Evolutionary conservation across 352 stramenopile species (phyloP), one percentile per base, ranked within the genome.

Genomic region (Phytopythium chamaehyphon): DNA sequence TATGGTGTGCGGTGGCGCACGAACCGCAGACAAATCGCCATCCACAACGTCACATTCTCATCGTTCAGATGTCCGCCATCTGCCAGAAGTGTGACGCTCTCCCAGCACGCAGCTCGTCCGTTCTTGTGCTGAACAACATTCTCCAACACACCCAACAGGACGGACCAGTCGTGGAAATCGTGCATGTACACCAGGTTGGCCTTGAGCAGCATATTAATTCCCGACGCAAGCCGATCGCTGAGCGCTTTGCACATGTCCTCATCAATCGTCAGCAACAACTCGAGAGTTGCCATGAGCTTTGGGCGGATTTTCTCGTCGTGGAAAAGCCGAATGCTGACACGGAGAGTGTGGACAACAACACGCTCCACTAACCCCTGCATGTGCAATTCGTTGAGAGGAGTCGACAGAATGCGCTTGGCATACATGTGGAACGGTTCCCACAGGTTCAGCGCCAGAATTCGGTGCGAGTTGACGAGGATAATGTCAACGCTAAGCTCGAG

Each of bases 151-250:
- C 77, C 74, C 48, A 93, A 52, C 15, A 90, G 57, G 14, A 88
- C 68, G n/a, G 76, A 45, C 80, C 83, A 90, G 49, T 93, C 82
- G 62, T 83, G 67, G 46, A 90, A 90, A 28, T 89, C 66, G 56
- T 91, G 76, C 82, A 95, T 90, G 70, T 95, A 95, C 57, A 93
- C 82, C 15, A 90, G 61, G 35, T 95, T 95, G 1, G 84, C 84
- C 65, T 93, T 93, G 18, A 95, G 58, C 22, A 93, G 57, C 70
- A 93, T 85, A 35, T 88, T 89, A 44, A 95, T 83, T 2, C 84
- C 84, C 0, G 81, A 85, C 3, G 84, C 81, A 6, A 95, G 54
- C 12, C 84, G 77, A 39, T 95, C 82, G 35, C 82, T 88, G n/a
- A 95, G 57, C 2, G 73, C 84, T 45, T 82, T 75, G 64, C 85